Evolutionary conservation across 1,284 basidiomycete species (phyloP).

Genomic region (Microbotryum lychnidis-dioicae): DNA sequence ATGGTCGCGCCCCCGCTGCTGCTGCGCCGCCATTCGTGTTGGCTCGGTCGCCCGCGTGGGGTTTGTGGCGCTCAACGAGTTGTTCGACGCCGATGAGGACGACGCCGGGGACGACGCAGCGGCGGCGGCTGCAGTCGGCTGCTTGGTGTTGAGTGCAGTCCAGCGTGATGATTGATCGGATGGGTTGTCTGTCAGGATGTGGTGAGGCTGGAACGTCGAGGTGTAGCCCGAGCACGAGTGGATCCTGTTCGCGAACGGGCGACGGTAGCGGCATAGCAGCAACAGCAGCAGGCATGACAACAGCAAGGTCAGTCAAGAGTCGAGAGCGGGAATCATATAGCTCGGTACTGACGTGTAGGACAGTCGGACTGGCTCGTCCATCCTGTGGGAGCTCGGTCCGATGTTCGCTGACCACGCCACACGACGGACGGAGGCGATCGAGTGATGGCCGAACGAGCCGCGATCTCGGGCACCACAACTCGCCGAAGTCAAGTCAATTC

Average conservation of each 20-base stretch:
- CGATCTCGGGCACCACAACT: no score
- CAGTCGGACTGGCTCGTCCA: no score
- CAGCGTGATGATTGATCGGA: constrained; percentile 34
- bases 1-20: constrained; percentile 1
- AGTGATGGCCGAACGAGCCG: no score
- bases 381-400: no score
- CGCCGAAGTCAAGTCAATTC: no score
- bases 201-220: constrained; percentile 34
- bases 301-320: no score
- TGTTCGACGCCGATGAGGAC: constrained; percentile 13
- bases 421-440: no score
- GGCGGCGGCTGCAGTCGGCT: constrained; percentile 9
- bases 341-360: no score
- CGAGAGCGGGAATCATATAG: no score
- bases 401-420: no score
- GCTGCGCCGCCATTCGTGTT: neutral
- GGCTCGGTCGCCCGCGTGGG: neutral
- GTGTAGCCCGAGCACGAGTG: constrained; percentile 35
- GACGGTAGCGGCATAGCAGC: no score
- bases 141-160: constrained; percentile 22
- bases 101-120: neutral
- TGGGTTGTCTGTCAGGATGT: constrained; percentile 34
- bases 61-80: neutral
- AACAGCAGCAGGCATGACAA: no score
- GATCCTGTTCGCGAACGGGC: constrained; percentile 8